Base-by-base conservation (phyloP, 768 basidiomycete species). In the Piloderma croceum region DNA sequence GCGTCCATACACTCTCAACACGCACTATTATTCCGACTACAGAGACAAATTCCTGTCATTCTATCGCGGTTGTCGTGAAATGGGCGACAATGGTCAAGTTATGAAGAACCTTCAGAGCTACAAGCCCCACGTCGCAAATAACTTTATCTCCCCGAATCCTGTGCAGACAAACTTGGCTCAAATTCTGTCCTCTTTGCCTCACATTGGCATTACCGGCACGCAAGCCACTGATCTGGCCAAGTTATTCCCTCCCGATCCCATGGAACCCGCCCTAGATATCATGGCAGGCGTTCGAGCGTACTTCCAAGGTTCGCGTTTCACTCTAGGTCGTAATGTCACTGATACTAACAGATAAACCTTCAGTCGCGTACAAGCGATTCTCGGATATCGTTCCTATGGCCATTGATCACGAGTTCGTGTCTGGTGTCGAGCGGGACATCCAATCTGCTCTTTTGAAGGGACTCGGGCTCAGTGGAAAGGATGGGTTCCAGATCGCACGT, bases 261-360 rank as follows among this genome's bases (percentile, higher is more conserved):
- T 68, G 65, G 79, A 78, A 25, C 68, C 72, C 0, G 78, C 78
- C 0, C 48, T 86, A 13, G 49, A 58, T 3, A 81, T 86, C 49
- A 85, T 87, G 81, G 80, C 81, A 0, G 72, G 77, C 41, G 80
- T 84, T 2, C 67, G 81, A 4, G 83, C 79, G 0, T 85, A 86
- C 47, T 86, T 85, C 56, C 80, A 85, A 68, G 83, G 85, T 82
- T 50, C 6, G 50, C 42, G n/a, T 22, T 33, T 24, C 21, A 29
- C n/a, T 24, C 21, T 18, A 20, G 34, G 12, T 35, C 18, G 22
- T 21, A 22, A 20, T 47, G 34, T 45, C 41, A 33, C 37, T 31
- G 13, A 37, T 33, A 31, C 24, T 43, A 18, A 21, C 11, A 34
- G 6, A 23, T 13, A 46, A 54, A 17, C 25, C 27, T 45, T 5